Conservation (phyloP, 805 yeast species). For the Wickerhamiella kurtzmanii region DNA sequence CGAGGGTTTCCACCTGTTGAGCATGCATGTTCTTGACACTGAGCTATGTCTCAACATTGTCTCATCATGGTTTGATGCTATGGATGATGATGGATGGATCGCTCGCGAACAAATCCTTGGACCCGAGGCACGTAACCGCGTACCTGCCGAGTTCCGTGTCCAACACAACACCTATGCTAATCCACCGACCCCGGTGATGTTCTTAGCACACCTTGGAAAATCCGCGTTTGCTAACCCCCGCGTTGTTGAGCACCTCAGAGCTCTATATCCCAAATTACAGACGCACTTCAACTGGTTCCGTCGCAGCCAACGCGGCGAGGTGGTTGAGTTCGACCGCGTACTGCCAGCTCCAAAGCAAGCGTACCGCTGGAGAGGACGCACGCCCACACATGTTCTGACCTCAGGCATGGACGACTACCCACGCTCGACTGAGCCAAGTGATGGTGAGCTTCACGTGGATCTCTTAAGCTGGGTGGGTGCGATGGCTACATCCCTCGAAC, state of each 20-base stretch:
- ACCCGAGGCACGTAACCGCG: constrained; percentile 74
- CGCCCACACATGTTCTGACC: constrained; percentile 71
- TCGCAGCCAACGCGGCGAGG: constrained; percentile 61
- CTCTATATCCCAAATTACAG: constrained; percentile 62
- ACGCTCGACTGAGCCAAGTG: constrained; percentile 63
- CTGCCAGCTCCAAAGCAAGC: constrained; percentile 41
- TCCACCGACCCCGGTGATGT: constrained; percentile 82
- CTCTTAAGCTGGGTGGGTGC: constrained; percentile 86
- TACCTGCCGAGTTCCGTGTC: constrained; percentile 67
- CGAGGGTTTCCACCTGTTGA: constrained; percentile 88
- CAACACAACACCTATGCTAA: constrained; percentile 87
- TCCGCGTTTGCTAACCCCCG: not conserved
- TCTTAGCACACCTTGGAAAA: constrained; percentile 34
- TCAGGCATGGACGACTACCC: constrained; percentile 96
- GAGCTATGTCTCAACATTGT: constrained; percentile 69
- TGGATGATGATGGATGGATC: constrained; percentile 91
- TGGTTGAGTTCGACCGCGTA: constrained; percentile 55
- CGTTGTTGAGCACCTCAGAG: constrained; percentile 23
- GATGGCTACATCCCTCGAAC: constrained; percentile 71
- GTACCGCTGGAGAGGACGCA: constrained; percentile 90
- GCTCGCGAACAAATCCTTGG: constrained; percentile 93
- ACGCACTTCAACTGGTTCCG: constrained; percentile 79
- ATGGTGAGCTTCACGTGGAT: constrained; percentile 85
- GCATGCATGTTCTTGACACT: constrained; percentile 67
- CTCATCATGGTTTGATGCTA: constrained; percentile 73